phyloP scores from a whole-genome alignment of 352 stramenopile genomes.

The Pythium diclinum region DNA sequence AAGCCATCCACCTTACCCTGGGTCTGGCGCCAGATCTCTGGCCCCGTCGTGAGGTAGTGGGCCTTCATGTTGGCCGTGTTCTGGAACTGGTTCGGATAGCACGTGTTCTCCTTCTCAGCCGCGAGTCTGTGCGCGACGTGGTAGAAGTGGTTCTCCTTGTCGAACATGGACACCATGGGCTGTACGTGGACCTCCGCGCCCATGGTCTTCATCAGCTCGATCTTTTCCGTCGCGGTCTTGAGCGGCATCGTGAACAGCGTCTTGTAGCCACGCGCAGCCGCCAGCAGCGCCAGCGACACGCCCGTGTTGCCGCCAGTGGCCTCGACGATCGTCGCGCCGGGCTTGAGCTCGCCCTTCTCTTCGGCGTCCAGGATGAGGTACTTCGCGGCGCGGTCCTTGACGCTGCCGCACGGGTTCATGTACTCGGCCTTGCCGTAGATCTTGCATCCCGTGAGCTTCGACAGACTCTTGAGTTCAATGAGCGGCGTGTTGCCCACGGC shows the following conservation, averaged over 20 bases:
- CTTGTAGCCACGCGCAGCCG: conserved; percentile 81
- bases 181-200: conserved; percentile 63
- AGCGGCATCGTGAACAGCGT: conserved; percentile 73
- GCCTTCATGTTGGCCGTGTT: conserved; percentile 71
- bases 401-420: conserved; percentile 90
- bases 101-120: conserved; percentile 31
- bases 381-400: conserved; percentile 94
- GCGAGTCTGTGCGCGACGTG: conserved; percentile 60
- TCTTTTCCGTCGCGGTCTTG: conserved; percentile 69
- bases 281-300: conserved; percentile 89
- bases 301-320: conserved; percentile 92
- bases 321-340: conserved; percentile 62
- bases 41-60: conserved; percentile 77
- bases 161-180: conserved; percentile 55
- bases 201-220: conserved; percentile 79
- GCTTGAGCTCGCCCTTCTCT: conserved; percentile 73
- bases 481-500: conserved; percentile 78
- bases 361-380: conserved; percentile 93
- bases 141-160: conserved; percentile 76
- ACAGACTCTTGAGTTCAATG: conserved; percentile 64
- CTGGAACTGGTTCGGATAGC: conserved; percentile 76
- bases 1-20: conserved; percentile 90
- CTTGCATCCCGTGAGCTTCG: conserved; percentile 64
- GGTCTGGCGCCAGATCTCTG: conserved; percentile 89
- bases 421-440: conserved; percentile 83